Conservation (phyloP, 352 stramenopile genomes). For the Phytophthora lateralis region DNA sequence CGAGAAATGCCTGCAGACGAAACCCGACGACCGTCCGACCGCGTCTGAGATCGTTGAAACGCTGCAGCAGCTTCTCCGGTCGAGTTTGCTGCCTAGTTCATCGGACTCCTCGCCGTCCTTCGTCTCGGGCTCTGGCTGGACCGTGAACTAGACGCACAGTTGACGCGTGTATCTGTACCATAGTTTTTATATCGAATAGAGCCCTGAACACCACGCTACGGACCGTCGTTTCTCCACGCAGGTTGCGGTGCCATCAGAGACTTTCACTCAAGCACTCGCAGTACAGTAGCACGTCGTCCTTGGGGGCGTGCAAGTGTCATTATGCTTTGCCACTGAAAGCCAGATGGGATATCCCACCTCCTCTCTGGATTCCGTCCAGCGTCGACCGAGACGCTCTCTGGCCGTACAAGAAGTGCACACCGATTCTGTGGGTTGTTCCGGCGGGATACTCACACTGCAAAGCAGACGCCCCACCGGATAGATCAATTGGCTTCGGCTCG, state of each 20-base stretch:
- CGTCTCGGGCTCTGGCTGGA: conserved; percentile 24
- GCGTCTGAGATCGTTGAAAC: conserved; percentile 34
- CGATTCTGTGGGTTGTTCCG: conserved; percentile 4
- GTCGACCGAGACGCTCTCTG: conserved; percentile 32
- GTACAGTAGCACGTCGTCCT: conserved; percentile 22
- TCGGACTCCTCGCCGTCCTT: conserved; percentile 29
- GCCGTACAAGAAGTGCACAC: not conserved
- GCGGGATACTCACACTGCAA: conserved; percentile 10
- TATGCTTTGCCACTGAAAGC: conserved; percentile 7
- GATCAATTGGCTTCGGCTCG: conserved; percentile 6
- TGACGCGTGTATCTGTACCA: conserved; percentile 9
- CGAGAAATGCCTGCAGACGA: conserved; percentile 41
- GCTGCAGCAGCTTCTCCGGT: conserved; percentile 26
- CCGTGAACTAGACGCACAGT: conserved; percentile 16
- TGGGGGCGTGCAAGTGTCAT: not conserved
- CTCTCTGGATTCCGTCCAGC: conserved; percentile 30
- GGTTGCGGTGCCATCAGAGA: conserved; percentile 6
- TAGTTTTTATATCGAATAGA: conserved; percentile 7
- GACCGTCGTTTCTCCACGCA: not conserved
- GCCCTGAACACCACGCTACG: not conserved
- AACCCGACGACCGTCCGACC: conserved; percentile 40
- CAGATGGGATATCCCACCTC: conserved; percentile 20
- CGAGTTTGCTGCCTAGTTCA: conserved; percentile 15
- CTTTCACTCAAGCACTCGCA: not conserved
- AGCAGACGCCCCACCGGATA: conserved; percentile 11